Evolutionary conservation across 805 yeast genomes (phyloP), one percentile per base, ranked within the genome.

Genomic region (Sungouiella thailandica): DNA sequence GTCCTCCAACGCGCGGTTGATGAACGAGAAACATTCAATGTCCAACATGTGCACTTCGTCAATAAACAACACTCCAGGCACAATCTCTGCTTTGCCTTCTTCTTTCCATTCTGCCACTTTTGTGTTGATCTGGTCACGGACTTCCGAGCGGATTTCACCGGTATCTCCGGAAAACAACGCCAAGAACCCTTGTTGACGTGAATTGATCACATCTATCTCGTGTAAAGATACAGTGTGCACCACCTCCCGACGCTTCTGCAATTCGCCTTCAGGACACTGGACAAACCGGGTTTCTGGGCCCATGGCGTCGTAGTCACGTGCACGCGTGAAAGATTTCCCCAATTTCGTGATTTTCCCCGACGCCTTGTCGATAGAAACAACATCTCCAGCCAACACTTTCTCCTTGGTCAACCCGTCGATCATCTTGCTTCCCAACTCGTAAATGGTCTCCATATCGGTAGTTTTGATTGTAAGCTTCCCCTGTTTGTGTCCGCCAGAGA

Each of bases 1-100:
- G 52, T 88, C 95, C 67, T 93, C 99, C 40, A 93, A 70, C 8
- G 99, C 99, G 47, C 97, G 78, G 66, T 93, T 93, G 49, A 93
- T 76, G 61, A 85, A 93, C 12, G 97, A 84, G 57, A 93, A 93
- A 52, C 96, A 81, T 62, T 93, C 99, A 51, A 93, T 83, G 60
- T 93, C 99, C 44, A 93, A 77, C 97, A 93, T 93, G 64, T 93
- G 96, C 32, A 89, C 97, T 66, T 93, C 99, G 62, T 93, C 99
- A 49, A 93, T 88, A 60, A 93, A 93, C 49, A 93, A 69, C 12
- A 93, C 99, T 50, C 99, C 99, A 10, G 98, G 97, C 26, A 87
- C 87, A 45, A 93, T 87, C 58, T 90, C 94, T 8, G 98, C 98
- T 61, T 93, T 93, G 40, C 98, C 97, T 70, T 93, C 97, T 65